These are phyloP conservation scores for Lactarius tabidus DNA, from an alignment of 768 basidiomycete species.

Conservation along the genomic window DNA sequence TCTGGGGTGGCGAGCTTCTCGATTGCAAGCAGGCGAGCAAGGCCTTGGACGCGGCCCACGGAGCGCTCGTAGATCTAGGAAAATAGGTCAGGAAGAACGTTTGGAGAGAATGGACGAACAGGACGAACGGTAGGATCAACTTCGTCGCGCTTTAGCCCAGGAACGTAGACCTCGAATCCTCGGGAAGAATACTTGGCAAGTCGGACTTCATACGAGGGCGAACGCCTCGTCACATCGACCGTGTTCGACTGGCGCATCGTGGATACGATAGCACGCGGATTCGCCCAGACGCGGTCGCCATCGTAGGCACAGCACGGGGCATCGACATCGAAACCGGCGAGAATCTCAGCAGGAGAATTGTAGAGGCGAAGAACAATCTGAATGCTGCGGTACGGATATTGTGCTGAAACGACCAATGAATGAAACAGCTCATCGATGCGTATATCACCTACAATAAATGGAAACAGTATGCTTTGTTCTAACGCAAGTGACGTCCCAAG, in stretches of 20 bases:
- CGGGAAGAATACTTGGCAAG: slow-evolving; percentile 54
- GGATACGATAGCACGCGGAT: slow-evolving; percentile 54
- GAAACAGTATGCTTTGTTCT: slow-evolving; percentile 63
- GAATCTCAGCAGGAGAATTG: slow-evolving; percentile 57
- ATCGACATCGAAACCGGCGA: slow-evolving; percentile 66
- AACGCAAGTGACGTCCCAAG: slow-evolving; percentile 66
- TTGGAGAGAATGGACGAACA: background rate
- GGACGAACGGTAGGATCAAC: slow-evolving; percentile 55
- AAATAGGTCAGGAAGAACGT: background rate
- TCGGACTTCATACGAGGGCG: slow-evolving; percentile 61
- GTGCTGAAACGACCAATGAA: slow-evolving; percentile 37
- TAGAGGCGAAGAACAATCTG: slow-evolving; percentile 66
- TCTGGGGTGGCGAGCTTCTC: slow-evolving; percentile 50
- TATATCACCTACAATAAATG: slow-evolving; percentile 48
- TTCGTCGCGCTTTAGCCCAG: slow-evolving; percentile 44
- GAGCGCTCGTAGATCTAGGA: slow-evolving; percentile 57
- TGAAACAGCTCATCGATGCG: background rate
- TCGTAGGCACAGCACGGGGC: slow-evolving; percentile 57
- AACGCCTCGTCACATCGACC: slow-evolving; percentile 57
- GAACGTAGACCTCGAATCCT: slow-evolving; percentile 55
- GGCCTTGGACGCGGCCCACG: slow-evolving; percentile 51
- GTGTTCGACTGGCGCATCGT: slow-evolving; percentile 67
- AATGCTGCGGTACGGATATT: slow-evolving; percentile 64
- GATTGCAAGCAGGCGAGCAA: slow-evolving; percentile 58
- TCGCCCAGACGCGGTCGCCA: slow-evolving; percentile 53